Evolutionary conservation across 1,284 basidiomycete genomes (phyloP).

Genomic region (Fistulinella cinereoalba): DNA sequence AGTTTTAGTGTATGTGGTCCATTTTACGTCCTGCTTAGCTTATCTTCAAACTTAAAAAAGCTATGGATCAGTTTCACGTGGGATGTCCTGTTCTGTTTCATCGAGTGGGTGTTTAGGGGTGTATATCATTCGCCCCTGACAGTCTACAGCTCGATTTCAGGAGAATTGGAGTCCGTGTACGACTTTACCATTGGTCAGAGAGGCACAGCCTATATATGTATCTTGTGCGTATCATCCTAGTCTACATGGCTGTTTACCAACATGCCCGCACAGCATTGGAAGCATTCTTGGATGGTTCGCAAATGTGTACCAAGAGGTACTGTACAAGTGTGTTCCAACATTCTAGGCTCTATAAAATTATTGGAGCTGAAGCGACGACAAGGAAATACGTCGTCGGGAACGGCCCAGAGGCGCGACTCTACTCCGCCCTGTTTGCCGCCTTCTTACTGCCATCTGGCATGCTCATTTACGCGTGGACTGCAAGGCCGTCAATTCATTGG

Average conservation of each 20-base stretch:
- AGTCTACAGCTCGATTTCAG: conserved; percentile 44
- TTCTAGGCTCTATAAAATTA: conserved; percentile 6
- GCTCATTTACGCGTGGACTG: conserved; percentile 50
- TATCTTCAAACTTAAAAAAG: conserved; percentile 28
- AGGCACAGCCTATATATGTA: conserved; percentile 49
- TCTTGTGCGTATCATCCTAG: conserved; percentile 39
- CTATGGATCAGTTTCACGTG: conserved; percentile 62
- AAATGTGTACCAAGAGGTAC: conserved; percentile 44
- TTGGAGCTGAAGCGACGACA: conserved; percentile 7
- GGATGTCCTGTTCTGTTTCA: conserved; percentile 60
- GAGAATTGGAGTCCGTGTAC: conserved; percentile 51
- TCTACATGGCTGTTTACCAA: neutral
- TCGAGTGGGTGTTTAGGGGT: conserved; percentile 39
- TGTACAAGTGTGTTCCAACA: conserved; percentile 38
- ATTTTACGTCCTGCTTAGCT: neutral
- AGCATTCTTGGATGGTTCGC: conserved; percentile 26
- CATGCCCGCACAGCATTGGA: conserved; percentile 25
- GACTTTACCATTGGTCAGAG: conserved; percentile 48
- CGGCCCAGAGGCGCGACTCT: conserved; percentile 65
- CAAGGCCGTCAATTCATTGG: conserved; percentile 34
- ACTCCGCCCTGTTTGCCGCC: conserved; percentile 52
- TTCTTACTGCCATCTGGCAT: conserved; percentile 52
- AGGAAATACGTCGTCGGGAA: conserved; percentile 37
- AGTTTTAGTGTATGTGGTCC: conserved; percentile 47
- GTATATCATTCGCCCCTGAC: neutral